phyloP scores from a whole-genome alignment of 2,329 filamentous ascomycete genomes.

The Leptoxyphium fumago region DNA sequence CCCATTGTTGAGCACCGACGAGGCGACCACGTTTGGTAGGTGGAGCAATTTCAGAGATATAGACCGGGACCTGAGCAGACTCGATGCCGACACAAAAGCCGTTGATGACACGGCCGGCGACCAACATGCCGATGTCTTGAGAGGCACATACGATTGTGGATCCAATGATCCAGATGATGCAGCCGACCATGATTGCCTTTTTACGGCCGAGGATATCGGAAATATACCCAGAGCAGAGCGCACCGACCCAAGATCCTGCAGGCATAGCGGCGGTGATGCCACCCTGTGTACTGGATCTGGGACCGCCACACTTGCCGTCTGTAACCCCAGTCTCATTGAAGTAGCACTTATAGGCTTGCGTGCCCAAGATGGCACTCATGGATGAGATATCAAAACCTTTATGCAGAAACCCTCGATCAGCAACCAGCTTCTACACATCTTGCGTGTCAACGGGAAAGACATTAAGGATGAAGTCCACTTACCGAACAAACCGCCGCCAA shows the following conservation, averaged over 20 bases:
- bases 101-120: slow-evolving; percentile 52
- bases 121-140: slow-evolving; percentile 53
- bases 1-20: slow-evolving; percentile 57
- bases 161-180: slow-evolving; percentile 31
- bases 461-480: not conserved
- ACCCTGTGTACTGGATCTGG: slow-evolving; percentile 41
- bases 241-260: slow-evolving; percentile 53
- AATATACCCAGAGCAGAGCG: slow-evolving; percentile 42
- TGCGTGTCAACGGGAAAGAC: not conserved
- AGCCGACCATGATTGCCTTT: slow-evolving; percentile 37
- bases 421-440: not conserved
- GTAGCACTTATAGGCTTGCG: slow-evolving; percentile 54
- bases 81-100: slow-evolving; percentile 59
- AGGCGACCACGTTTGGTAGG: slow-evolving; percentile 45
- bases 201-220: slow-evolving; percentile 42
- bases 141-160: slow-evolving; percentile 47
- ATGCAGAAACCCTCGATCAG: not conserved
- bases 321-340: slow-evolving; percentile 41
- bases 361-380: slow-evolving; percentile 39
- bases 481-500: slow-evolving; percentile 54
- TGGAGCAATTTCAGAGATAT: slow-evolving; percentile 49
- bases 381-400: slow-evolving; percentile 51
- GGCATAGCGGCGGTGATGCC: slow-evolving; percentile 57
- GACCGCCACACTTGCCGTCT: slow-evolving; percentile 34
- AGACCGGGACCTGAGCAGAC: slow-evolving; percentile 50